Conservation (phyloP, 1,139 yeast species). For the Protomyces arabidopsidicola region DNA sequence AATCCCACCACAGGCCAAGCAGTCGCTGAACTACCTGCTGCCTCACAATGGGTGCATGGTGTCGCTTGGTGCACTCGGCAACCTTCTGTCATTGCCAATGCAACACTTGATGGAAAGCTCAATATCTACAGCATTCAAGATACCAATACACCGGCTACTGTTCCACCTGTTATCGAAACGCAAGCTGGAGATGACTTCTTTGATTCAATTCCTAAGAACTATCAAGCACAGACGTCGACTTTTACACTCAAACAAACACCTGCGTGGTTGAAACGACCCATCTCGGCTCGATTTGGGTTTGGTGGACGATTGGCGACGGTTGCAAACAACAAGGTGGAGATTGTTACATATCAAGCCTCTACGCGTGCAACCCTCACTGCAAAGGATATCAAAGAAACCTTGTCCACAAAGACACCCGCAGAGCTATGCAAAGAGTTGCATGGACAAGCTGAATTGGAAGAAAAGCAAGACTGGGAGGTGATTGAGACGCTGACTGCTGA, state of each 20-base stretch:
- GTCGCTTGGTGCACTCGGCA: conserved; percentile 78
- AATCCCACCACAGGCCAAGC: conserved; percentile 63
- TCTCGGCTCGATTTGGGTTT: conserved; percentile 79
- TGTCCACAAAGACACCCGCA: conserved; percentile 52
- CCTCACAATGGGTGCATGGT: conserved; percentile 91
- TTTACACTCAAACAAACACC: conserved; percentile 78
- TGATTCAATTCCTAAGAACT: conserved; percentile 58
- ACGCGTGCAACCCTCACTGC: conserved; percentile 40
- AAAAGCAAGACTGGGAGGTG: conserved; percentile 72
- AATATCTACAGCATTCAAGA: conserved; percentile 84
- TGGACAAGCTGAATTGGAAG: conserved; percentile 46
- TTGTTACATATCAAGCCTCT: conserved; percentile 43
- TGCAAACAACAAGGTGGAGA: conserved; percentile 48
- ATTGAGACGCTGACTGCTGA: conserved; percentile 53
- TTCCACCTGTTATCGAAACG: conserved; percentile 46
- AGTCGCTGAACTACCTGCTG: conserved; percentile 82
- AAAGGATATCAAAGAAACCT: conserved; percentile 54
- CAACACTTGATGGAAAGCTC: conserved; percentile 87
- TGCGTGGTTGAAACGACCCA: conserved; percentile 74
- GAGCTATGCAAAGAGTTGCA: conserved; percentile 54
- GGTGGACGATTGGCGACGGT: conserved; percentile 81
- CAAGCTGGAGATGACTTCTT: conserved; percentile 66
- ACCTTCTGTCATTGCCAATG: conserved; percentile 89
- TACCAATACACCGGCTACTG: conserved; percentile 40
- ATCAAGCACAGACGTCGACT: conserved; percentile 38